Base-by-base conservation (phyloP, 352 stramenopile genomes). In the Phytophthora brassicae region DNA sequence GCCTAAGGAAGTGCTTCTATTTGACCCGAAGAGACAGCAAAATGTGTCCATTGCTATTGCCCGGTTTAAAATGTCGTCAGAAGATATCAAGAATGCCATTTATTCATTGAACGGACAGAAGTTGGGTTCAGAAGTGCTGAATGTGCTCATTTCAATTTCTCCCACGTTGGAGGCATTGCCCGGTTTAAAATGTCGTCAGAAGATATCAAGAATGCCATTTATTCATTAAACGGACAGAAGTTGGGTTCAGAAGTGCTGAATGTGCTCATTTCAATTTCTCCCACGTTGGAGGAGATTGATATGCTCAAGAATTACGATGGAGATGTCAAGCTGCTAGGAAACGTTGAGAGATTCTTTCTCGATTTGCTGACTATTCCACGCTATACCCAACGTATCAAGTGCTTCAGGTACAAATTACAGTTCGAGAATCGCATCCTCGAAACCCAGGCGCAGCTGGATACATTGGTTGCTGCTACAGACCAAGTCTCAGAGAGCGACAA, bases 1-100 rank as follows among this genome's bases (percentile, higher is more conserved):
- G 42, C 81, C 81, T 0, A 84, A 90, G 61, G 76, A 84, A 33
- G 86, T 95, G 6, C 71, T 94, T 20, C 74, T 99, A 14, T 91
- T 99, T 45, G 97, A 99, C 64, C 83, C 92, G 2, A 99, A 99
- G 72, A 86, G 94, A 22, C 92, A 97, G 35, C 97, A 99, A 72
- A 99, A 99, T 79, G 95, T 98, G 1, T 96, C 93, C n/a, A 99
- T 99, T 38, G 96, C 97, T n/a, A 94, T 99, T 49, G 95, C 94
- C 23, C 89, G 96, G 29, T 91, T 99, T 45, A 90, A 97, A 29
- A 97, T 99, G 83, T 95, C 87, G 53, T 84, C 86, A 0, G 62
- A 78, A 1, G 86, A 96, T 55, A 92, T 97, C 47, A 92, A 94
- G 50, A 78, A 82, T 9, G 88, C 88, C 17, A 92, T 97, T 22